These are phyloP conservation scores for Eimeria maxima DNA, from an alignment of 169 alveolate genomes.

Conservation along the genomic window DNA sequence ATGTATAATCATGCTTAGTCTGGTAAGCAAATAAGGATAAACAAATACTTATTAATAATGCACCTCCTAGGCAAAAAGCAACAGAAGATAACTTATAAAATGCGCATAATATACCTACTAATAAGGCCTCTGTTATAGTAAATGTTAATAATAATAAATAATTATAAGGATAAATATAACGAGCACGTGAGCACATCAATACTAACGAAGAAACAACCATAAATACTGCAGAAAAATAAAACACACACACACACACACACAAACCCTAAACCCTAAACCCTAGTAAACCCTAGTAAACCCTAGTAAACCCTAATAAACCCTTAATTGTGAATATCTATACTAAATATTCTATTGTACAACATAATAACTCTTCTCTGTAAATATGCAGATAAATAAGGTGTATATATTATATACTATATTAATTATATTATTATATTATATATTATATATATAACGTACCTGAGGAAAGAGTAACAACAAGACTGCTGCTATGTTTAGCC, in stretches of 20 bases:
- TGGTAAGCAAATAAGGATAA: conserved; percentile 87
- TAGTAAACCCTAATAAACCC: not conserved
- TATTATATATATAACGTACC: not conserved
- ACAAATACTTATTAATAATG: conserved; percentile 79
- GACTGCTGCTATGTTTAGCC: conserved; percentile 29
- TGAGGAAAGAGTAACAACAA: not conserved
- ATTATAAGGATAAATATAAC: conserved; percentile 74
- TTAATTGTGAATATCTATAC: not conserved
- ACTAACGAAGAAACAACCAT: conserved; percentile 50
- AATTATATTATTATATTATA: not conserved
- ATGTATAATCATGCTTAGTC: conserved; percentile 86
- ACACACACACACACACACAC: not conserved
- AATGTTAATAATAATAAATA: conserved; percentile 79
- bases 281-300: not conserved
- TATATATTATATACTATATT: not conserved
- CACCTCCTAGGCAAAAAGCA: conserved; percentile 80
- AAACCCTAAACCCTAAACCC: conserved; percentile 3
- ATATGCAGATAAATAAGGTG: not conserved
- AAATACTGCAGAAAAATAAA: conserved; percentile 15
- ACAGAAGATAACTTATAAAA: not conserved
- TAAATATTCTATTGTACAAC: too few relatives aligned
- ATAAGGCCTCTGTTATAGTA: conserved; percentile 76
- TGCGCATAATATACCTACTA: conserved; percentile 39
- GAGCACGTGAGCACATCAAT: conserved; percentile 59
- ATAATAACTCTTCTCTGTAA: not conserved